Evolutionary conservation across 176 grass and related monocot species (phyloP).

Genomic region (Oryza rufipogon): DNA sequence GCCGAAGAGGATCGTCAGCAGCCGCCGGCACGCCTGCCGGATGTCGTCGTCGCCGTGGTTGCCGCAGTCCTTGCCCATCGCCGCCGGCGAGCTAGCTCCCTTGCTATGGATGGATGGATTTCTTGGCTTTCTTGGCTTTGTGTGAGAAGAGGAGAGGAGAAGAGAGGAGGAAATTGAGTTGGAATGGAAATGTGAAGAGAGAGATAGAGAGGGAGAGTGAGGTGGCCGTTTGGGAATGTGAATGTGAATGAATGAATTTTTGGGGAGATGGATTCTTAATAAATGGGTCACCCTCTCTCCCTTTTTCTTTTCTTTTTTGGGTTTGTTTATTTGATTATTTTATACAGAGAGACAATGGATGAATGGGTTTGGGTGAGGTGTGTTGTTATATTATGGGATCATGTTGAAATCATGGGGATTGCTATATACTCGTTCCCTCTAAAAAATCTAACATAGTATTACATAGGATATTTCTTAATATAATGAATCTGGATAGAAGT

Average conservation of each 20-base stretch:
- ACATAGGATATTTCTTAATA: too few species aligned
- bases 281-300: not conserved
- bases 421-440: too few species aligned
- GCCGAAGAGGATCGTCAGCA: not conserved
- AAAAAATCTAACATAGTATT: too few species aligned
- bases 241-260: not conserved
- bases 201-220: not conserved
- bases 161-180: not conserved
- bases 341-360: not conserved
- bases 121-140: slow-evolving; percentile 1
- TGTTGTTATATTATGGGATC: not conserved
- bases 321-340: not conserved
- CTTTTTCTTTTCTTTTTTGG: not conserved
- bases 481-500: too few species aligned
- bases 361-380: not conserved
- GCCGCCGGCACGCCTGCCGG: not conserved
- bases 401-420: slow-evolving; percentile 33
- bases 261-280: not conserved
- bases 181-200: not conserved
- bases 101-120: not conserved
- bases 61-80: slow-evolving; percentile 70
- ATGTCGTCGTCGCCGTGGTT: slow-evolving; percentile 57
- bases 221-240: not conserved
- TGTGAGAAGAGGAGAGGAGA: slow-evolving; percentile 1
- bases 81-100: not conserved